Evolutionary conservation across 768 basidiomycete genomes (phyloP).

Genomic region (Suillus paluster): DNA sequence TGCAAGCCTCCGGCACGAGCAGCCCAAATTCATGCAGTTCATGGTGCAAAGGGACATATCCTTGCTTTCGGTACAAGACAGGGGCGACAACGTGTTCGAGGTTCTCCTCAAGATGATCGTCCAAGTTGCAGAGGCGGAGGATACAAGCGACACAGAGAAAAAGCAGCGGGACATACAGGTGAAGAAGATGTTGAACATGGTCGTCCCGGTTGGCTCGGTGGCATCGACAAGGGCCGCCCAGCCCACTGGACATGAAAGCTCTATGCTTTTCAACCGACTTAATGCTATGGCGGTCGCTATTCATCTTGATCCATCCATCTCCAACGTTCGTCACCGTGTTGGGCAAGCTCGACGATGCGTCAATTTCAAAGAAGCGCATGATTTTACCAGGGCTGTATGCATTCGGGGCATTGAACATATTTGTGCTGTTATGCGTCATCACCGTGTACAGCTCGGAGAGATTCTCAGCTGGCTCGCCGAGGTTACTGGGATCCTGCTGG

Average conservation of each 20-base stretch:
- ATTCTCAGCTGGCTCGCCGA: conserved; percentile 68
- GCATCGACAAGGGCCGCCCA: conserved; percentile 60
- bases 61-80: conserved; percentile 53
- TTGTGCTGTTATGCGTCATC: conserved; percentile 61
- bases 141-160: conserved; percentile 31
- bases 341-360: conserved; percentile 71
- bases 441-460: conserved; percentile 51
- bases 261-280: conserved; percentile 84
- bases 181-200: conserved; percentile 73
- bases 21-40: conserved; percentile 73
- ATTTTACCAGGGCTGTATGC: conserved; percentile 65
- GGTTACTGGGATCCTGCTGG: conserved; percentile 56
- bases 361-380: conserved; percentile 66
- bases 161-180: conserved; percentile 46
- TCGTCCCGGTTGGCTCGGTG: conserved; percentile 72
- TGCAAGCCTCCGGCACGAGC: conserved; percentile 66
- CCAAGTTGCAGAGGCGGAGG: conserved; percentile 51
- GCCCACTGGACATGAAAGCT: conserved; percentile 58
- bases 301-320: conserved; percentile 60
- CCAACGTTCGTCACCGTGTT: conserved; percentile 56
- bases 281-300: conserved; percentile 72
- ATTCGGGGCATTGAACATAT: conserved; percentile 79
- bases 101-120: conserved; percentile 82
- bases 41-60: conserved; percentile 58
- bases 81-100: conserved; percentile 73